Percentiles rank a stretch among this genome's conserved stretches.
These are phyloP conservation scores for Setaria italica DNA, from an alignment of 202 grass and related monocot species.

Conservation along the genomic window DNA sequence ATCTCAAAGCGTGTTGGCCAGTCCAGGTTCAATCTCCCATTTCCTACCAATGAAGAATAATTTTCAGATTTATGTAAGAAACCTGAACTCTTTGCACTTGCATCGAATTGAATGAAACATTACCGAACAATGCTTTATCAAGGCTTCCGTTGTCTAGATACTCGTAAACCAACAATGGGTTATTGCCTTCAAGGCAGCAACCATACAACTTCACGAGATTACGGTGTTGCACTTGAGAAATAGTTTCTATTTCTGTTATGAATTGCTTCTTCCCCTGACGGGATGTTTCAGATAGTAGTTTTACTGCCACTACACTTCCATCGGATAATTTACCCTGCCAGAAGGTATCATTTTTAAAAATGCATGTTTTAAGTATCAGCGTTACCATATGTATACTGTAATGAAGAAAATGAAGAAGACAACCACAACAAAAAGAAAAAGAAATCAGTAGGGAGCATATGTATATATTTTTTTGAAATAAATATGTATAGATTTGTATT, in stretches of 20 bases:
- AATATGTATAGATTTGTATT: too few species aligned
- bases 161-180: slow-evolving; percentile 77
- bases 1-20: slow-evolving; percentile 78
- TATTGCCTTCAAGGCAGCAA: slow-evolving; percentile 78
- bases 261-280: slow-evolving; percentile 78
- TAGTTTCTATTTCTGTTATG: slow-evolving; percentile 76
- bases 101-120: background rate
- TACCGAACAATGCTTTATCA: slow-evolving; percentile 82
- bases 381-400: background rate
- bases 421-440: background rate
- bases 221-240: slow-evolving; percentile 80
- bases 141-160: slow-evolving; percentile 82
- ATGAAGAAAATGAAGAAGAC: background rate
- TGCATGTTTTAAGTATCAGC: background rate
- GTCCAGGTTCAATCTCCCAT: slow-evolving; percentile 45
- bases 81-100: too few species aligned
- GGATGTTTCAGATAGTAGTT: slow-evolving; percentile 70
- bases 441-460: too few species aligned
- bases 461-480: too few species aligned
- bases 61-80: too few species aligned
- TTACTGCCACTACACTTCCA: slow-evolving; percentile 70
- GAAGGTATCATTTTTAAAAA: slow-evolving; percentile 15
- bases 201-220: slow-evolving; percentile 85
- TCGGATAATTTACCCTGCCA: slow-evolving; percentile 65
- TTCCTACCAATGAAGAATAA: slow-evolving; percentile 43